phyloP scores from a whole-genome alignment of 805 yeast species.

The Metschnikowia cubensis region DNA sequence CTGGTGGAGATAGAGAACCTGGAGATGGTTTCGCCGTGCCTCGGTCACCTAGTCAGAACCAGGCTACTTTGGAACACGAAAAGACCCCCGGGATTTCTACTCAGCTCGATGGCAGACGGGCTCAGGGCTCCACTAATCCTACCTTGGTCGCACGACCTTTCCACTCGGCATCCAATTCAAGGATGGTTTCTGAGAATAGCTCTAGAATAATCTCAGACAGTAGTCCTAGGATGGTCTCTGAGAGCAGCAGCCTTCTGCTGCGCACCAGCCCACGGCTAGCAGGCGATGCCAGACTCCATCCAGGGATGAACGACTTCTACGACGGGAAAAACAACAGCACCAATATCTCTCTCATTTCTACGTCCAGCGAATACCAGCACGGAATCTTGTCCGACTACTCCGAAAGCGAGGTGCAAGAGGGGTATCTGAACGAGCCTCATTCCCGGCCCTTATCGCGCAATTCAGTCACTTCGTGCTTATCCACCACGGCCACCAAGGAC shows the following conservation, averaged over 20 bases:
- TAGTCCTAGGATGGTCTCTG: neutral
- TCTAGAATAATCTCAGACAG: too few species aligned
- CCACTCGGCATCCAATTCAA: neutral
- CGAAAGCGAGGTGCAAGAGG: slow-evolving; percentile 7
- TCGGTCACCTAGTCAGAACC: neutral
- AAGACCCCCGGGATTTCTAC: neutral
- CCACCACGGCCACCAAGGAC: slow-evolving; percentile 71
- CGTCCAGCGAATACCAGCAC: slow-evolving; percentile 26
- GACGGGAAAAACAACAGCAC: slow-evolving; percentile 13
- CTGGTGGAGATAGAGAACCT: neutral
- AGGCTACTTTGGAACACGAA: neutral
- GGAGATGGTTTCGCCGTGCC: neutral
- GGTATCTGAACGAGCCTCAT: slow-evolving; percentile 18
- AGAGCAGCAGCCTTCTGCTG: neutral
- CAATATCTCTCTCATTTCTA: slow-evolving; percentile 25
- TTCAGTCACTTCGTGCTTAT: slow-evolving; percentile 62
- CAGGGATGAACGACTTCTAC: neutral
- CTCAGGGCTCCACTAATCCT: neutral
- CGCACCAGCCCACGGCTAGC: neutral
- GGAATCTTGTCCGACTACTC: slow-evolving; percentile 6
- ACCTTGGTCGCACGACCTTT: neutral
- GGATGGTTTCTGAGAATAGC: neutral
- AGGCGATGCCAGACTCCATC: neutral
- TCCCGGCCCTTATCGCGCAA: slow-evolving; percentile 61
- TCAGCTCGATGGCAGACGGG: neutral